Conservation (phyloP, 2,329 filamentous ascomycete genomes). For the Claviceps maximensis region DNA sequence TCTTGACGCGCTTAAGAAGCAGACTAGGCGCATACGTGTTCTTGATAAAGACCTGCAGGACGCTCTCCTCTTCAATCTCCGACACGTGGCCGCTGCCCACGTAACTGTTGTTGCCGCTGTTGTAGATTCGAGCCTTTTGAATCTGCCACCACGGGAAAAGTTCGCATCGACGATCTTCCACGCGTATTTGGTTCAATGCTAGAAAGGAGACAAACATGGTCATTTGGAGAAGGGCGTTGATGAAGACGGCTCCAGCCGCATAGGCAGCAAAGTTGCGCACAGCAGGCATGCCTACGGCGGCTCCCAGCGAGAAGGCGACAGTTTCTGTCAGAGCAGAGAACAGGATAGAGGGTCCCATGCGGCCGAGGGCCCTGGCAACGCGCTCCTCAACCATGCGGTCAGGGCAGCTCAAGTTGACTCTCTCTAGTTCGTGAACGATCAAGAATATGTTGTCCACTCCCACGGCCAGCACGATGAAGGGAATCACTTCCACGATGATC, state of each 20-base stretch:
- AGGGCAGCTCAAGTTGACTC: constrained; percentile 82
- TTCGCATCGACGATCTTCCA: constrained; percentile 79
- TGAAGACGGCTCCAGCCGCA: constrained; percentile 87
- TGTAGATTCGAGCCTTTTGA: constrained; percentile 56
- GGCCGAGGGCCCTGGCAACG: constrained; percentile 75
- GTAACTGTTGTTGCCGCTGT: constrained; percentile 44
- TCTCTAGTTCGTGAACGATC: constrained; percentile 95
- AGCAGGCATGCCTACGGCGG: constrained; percentile 93
- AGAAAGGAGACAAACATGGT: constrained; percentile 95
- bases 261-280: constrained; percentile 96
- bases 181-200: constrained; percentile 78
- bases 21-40: constrained; percentile 76
- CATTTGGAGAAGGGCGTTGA: constrained; percentile 92
- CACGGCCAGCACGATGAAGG: constrained; percentile 89
- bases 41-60: constrained; percentile 76
- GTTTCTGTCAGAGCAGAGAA: constrained; percentile 94
- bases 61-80: constrained; percentile 70
- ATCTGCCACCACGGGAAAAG: constrained; percentile 84
- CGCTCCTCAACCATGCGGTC: constrained; percentile 79
- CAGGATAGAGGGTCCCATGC: constrained; percentile 93
- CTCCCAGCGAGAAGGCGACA: constrained; percentile 79
- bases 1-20: constrained; percentile 68
- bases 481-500: constrained; percentile 97
- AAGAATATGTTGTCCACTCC: constrained; percentile 98
- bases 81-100: constrained; percentile 43